Percentiles rank a stretch among this genome's conserved stretches.
Conservation (phyloP, 1,139 yeast species). For the Wickerhamomyces sp. region DNA sequence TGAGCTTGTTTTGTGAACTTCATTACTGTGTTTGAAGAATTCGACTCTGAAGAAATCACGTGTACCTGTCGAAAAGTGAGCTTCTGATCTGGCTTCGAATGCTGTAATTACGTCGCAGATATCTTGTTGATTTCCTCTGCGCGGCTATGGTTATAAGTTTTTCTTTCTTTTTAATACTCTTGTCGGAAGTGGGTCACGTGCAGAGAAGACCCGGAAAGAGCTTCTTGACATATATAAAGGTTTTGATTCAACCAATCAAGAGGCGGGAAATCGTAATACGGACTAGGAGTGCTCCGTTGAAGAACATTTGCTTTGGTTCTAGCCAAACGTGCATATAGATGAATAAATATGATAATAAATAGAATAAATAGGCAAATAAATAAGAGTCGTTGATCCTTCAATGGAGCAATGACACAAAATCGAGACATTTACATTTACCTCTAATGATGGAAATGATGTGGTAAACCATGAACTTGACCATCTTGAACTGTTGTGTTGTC, state of each 20-base stretch:
- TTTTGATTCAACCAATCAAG: no score
- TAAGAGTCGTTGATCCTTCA: background rate
- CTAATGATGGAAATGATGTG: constrained; percentile 29
- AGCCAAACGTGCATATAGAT: background rate
- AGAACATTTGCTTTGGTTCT: background rate
- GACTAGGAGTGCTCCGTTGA: no score
- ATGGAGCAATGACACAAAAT: no score
- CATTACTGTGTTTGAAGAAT: no score
- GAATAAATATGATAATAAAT: background rate
- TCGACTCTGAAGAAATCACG: no score
- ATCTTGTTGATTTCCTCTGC: background rate
- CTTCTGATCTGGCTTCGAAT: background rate
- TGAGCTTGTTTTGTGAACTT: background rate
- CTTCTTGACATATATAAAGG: no score
- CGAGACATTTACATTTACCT: background rate
- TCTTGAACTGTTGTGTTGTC: constrained; percentile 54
- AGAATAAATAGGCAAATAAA: constrained; percentile 7
- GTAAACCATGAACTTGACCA: constrained; percentile 64
- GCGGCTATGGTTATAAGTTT: no score
- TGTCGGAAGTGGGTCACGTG: no score
- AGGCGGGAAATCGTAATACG: no score
- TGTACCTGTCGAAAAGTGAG: no score
- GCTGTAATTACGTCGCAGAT: background rate
- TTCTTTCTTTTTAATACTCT: no score
- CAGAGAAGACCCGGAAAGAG: no score